Evolutionary conservation across 306 rosid genomes (phyloP).

Genomic region (Vicia villosa): DNA sequence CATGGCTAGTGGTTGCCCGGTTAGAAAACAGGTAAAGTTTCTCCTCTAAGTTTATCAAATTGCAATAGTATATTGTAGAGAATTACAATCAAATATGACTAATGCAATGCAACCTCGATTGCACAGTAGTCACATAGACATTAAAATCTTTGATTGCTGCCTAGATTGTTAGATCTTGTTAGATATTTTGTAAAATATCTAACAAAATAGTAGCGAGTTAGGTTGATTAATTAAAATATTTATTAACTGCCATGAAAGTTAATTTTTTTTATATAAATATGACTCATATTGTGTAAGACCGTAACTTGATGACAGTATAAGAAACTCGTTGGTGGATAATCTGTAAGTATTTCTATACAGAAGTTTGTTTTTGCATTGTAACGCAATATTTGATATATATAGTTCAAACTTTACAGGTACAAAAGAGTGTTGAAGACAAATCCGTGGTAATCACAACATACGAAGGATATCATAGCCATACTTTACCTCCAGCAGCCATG

Average conservation of each 20-base stretch:
- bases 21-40: conserved; percentile 74
- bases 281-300: no score
- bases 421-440: conserved; percentile 81
- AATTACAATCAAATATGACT: background rate
- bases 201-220: no score
- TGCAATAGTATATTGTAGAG: background rate
- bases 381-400: background rate
- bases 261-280: no score
- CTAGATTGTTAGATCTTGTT: background rate
- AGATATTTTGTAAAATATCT: no score
- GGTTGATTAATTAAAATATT: no score
- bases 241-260: no score
- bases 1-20: conserved; percentile 79
- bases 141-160: background rate
- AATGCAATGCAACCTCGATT: background rate
- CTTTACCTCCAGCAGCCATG: conserved; percentile 80
- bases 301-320: no score
- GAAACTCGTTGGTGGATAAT: no score
- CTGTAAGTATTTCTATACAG: no score
- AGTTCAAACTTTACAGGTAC: conserved; percentile 52
- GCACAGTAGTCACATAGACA: background rate
- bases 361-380: background rate
- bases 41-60: background rate
- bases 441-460: conserved; percentile 76
- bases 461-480: conserved; percentile 86